A percentile compares a stretch with the other conserved stretches of the same genome.
phyloP scores from a whole-genome alignment of 495 filamentous ascomycete species.

The Penicillium parvum region DNA sequence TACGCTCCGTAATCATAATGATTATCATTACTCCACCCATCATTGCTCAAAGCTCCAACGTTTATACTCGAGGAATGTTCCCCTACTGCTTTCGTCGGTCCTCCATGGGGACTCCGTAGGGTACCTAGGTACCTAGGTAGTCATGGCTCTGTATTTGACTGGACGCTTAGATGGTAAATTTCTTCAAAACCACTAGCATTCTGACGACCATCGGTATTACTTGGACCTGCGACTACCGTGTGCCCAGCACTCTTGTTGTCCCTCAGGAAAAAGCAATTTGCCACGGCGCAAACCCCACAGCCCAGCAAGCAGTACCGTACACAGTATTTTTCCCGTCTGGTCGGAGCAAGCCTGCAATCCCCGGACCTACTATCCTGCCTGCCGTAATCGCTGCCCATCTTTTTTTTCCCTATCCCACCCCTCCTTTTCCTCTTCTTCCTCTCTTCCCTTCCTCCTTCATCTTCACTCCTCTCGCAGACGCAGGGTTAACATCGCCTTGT shows the following conservation, averaged over 20 bases:
- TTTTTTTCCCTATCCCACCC: conserved; percentile 23
- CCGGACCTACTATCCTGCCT: conserved; percentile 31
- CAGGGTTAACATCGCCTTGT: conserved; percentile 17
- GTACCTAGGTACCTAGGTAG: too few species aligned
- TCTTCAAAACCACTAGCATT: neutral
- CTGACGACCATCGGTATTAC: neutral
- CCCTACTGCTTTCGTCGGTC: conserved; percentile 11
- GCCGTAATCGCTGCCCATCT: conserved; percentile 23
- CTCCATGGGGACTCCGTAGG: neutral
- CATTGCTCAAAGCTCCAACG: neutral
- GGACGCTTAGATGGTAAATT: too few species aligned
- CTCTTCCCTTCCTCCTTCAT: conserved; percentile 17
- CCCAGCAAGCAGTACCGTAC: too few species aligned
- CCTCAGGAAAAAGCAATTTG: too few species aligned
- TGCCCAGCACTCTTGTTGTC: conserved; percentile 1
- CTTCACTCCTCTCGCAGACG: conserved; percentile 24
- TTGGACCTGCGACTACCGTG: neutral
- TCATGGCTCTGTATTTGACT: too few species aligned
- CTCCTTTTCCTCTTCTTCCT: conserved; percentile 23
- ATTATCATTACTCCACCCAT: conserved; percentile 24
- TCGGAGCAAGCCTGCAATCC: conserved; percentile 22
- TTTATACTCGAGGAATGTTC: conserved; percentile 14
- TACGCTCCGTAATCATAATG: conserved; percentile 26
- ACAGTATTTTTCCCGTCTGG: too few species aligned
- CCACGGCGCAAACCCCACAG: conserved; percentile 10